Evolutionary conservation across 2,329 filamentous ascomycete genomes (phyloP).

Genomic region (Fusarium piperis): DNA sequence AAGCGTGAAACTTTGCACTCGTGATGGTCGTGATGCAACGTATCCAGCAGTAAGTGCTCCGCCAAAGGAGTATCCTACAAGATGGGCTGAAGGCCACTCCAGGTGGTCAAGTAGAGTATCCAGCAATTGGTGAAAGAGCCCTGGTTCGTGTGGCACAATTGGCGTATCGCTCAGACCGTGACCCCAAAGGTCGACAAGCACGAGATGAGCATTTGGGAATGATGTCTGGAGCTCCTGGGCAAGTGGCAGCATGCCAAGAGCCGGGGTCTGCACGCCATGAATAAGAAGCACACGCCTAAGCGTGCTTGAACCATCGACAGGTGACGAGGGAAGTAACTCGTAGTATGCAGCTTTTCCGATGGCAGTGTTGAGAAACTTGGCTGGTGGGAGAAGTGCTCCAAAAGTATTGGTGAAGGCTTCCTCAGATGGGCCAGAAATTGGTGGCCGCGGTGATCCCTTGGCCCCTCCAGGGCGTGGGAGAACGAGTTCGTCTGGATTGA

Average conservation of each 20-base stretch:
- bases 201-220: constrained; percentile 51
- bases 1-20: constrained; percentile 47
- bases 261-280: constrained; percentile 62
- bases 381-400: constrained; percentile 51
- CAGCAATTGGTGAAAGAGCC: constrained; percentile 55
- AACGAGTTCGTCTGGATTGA: neutral
- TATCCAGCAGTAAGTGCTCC: constrained; percentile 53
- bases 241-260: constrained; percentile 58
- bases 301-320: fast-evolving
- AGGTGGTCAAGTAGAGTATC: constrained; percentile 52
- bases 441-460: fast-evolving
- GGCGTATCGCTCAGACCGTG: constrained; percentile 63
- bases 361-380: constrained; percentile 45
- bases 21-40: constrained; percentile 43
- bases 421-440: constrained; percentile 51
- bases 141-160: constrained; percentile 49
- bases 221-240: constrained; percentile 46
- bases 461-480: constrained; percentile 9
- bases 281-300: constrained; percentile 53
- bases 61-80: constrained; percentile 63
- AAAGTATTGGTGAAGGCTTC: constrained; percentile 49
- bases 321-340: constrained; percentile 37
- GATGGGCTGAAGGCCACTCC: constrained; percentile 53
- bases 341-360: constrained; percentile 55
- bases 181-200: constrained; percentile 62